Evolutionary conservation across 345 rosid species (phyloP), one percentile per base, ranked within the genome.

Genomic region (Bruguiera parviflora): DNA sequence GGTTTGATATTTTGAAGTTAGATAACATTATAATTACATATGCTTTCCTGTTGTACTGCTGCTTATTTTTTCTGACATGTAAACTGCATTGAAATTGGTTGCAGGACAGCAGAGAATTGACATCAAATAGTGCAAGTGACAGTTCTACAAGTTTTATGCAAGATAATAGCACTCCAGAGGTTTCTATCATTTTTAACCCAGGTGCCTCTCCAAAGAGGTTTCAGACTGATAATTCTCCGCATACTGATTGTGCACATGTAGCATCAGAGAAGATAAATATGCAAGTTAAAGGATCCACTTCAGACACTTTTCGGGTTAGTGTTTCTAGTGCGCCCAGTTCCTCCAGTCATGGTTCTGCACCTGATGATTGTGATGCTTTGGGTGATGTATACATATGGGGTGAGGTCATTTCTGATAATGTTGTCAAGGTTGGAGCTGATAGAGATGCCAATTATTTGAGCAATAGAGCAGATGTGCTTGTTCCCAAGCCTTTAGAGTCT

Each of bases 351-450:
- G 96, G 97, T 65, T 95, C 97, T 75, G 96, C 87, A 77, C 93
- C 96, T 16, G 97, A 92, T 76, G 94, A 95, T 79, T 89, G 87
- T 69, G 99, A 92, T 84, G 99, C 99, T 58, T 71, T 90, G 77
- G 98, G 98, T 58, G 99, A 95, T 80, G 96, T 95, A 65, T 95
- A 90, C 74, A 80, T 95, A 66, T 95, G 98, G 99, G 98, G 99
- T 66, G 98, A 95, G 83, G 85, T 92, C 49, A 78, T 84, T 61
- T 88, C 87, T 77, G 99, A 92, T 75, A 85, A 79, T 74, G 58
- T 80, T 75, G 63, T 83, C 64, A 88, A 77, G 76, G 74, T 82
- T 58, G 88, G 92, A 80, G 84, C 78, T 52, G 91, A 88, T 74
- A 86, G 80, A 70, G 84, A 77, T 81, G 70, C 75, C 57, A 81